Base-by-base conservation (phyloP, 2,329 filamentous ascomycete genomes). In the Acrocalymma vagum region DNA sequence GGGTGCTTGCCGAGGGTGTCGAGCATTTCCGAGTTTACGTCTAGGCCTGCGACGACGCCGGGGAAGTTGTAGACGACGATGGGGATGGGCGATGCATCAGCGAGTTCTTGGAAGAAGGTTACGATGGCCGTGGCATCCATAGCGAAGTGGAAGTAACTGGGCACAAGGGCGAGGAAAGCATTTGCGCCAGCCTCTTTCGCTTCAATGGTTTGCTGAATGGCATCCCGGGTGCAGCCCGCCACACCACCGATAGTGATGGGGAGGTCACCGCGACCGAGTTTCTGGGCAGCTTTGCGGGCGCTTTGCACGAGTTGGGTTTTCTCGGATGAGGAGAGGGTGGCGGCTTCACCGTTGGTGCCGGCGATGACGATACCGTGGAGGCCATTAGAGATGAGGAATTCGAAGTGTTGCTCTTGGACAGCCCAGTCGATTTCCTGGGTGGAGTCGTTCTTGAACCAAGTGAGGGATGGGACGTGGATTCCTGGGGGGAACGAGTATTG, bases 381-480 rank as follows among this genome's bases (percentile, higher is more conserved):
- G 1, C 78, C 78, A 28, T 76, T 80, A 9, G 62, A 65, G 37
- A 82, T 69, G n/a, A 83, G 62, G 51, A 80, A 82, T 51, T 79
- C 69, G 16, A 81, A 62, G 43, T 82, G 80, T 48, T 73, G 71
- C 40, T 72, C 73, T 55, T 84, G 79, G 1, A 78, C 60, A 5
- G 73, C 68, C 80, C 79, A 83, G 54, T 83, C 78, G 25, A 83
- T 78, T 27, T 79, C 76, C 53, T 83, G 80, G 4, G 53, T 63
- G 18, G 60, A 53, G 42, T 76, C 71, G 40, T 72, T 65, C 30
- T 70, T 65, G 59, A 83, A 83, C 72, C 75, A 83, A 3, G 80
- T 83, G 53, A 83, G 59, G 14, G 72, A 76, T 1, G 79, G 80
- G n/a, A 78, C 79, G 47, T 83, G 80, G 31, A 83, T 78, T 4